Conservation (phyloP, 164 flowering plant genomes). For the Umbilicus rupestris region DNA sequence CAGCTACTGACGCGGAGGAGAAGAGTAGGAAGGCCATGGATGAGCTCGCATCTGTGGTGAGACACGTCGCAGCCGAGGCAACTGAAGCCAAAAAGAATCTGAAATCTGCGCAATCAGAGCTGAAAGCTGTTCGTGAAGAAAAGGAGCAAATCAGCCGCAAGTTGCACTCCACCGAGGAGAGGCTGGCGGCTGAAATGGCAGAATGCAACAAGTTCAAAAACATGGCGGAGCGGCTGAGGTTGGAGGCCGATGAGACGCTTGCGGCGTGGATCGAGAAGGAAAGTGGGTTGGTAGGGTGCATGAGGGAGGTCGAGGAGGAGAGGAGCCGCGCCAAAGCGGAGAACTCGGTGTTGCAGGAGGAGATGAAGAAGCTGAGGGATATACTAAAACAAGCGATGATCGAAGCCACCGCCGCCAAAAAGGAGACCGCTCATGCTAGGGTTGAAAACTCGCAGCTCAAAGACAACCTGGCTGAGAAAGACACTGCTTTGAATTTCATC, state of each 20-base stretch:
- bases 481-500: slow-evolving; percentile 30
- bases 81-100: slow-evolving; percentile 23
- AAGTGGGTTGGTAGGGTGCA: slow-evolving; percentile 52
- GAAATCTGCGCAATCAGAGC: no score
- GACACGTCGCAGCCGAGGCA: slow-evolving; percentile 59
- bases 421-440: slow-evolving; percentile 61
- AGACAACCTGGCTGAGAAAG: slow-evolving; percentile 48
- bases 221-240: slow-evolving; percentile 40
- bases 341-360: slow-evolving; percentile 36
- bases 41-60: slow-evolving; percentile 56
- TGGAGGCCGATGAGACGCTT: slow-evolving; percentile 65
- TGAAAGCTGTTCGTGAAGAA: slow-evolving; percentile 41
- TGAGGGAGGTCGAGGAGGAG: slow-evolving; percentile 63
- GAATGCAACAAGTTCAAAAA: slow-evolving; percentile 41
- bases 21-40: slow-evolving; percentile 72
- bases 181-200: slow-evolving; percentile 34
- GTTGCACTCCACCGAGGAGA: slow-evolving; percentile 27
- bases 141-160: slow-evolving; percentile 23
- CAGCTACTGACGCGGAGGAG: slow-evolving; percentile 57
- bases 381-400: slow-evolving; percentile 70
- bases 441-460: slow-evolving; percentile 62
- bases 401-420: slow-evolving; percentile 70
- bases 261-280: slow-evolving; percentile 69
- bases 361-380: slow-evolving; percentile 55
- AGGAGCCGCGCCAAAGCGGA: slow-evolving; percentile 27